Conservation (phyloP, 2,329 filamentous ascomycete species). For the Didymellaceae sp. region DNA sequence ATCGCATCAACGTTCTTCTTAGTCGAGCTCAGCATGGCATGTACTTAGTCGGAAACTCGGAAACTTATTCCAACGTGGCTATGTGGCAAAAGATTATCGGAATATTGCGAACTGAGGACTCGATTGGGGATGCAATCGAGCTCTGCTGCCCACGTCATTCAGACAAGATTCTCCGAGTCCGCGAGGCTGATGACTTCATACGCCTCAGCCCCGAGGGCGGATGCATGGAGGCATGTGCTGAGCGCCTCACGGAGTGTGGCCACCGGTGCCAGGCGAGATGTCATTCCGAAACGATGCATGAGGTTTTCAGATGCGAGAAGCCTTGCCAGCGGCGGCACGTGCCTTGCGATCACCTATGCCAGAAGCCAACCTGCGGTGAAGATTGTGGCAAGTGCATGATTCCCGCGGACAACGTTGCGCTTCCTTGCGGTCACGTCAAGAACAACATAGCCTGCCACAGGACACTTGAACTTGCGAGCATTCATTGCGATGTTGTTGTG, state of each 20-base stretch:
- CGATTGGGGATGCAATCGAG: slow-evolving; percentile 24
- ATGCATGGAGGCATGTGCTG: slow-evolving; percentile 30
- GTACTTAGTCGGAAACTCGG: slow-evolving; percentile 72
- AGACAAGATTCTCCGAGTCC: slow-evolving; percentile 32
- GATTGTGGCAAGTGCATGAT: slow-evolving; percentile 34
- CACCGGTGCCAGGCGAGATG: slow-evolving; percentile 39
- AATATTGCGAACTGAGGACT: slow-evolving; percentile 52
- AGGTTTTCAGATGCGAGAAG: slow-evolving; percentile 32
- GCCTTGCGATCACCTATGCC: slow-evolving; percentile 37
- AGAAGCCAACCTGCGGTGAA: slow-evolving; percentile 39
- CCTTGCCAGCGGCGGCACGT: slow-evolving; percentile 33
- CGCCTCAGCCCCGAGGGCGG: slow-evolving; percentile 42
- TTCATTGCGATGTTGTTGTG: slow-evolving; percentile 60
- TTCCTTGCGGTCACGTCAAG: slow-evolving; percentile 40
- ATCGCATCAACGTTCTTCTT: slow-evolving; percentile 73
- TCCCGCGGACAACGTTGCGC: slow-evolving; percentile 24
- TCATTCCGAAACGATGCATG: slow-evolving; percentile 41
- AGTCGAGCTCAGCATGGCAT: slow-evolving; percentile 72
- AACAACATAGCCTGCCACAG: slow-evolving; percentile 25
- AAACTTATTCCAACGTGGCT: slow-evolving; percentile 61
- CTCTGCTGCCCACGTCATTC: slow-evolving; percentile 42
- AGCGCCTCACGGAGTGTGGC: slow-evolving; percentile 36
- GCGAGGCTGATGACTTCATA: slow-evolving; percentile 37
- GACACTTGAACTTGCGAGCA: slow-evolving; percentile 51
- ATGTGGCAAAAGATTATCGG: slow-evolving; percentile 70